Conservation (phyloP, 768 basidiomycete genomes). For the Dioszegia hungarica region DNA sequence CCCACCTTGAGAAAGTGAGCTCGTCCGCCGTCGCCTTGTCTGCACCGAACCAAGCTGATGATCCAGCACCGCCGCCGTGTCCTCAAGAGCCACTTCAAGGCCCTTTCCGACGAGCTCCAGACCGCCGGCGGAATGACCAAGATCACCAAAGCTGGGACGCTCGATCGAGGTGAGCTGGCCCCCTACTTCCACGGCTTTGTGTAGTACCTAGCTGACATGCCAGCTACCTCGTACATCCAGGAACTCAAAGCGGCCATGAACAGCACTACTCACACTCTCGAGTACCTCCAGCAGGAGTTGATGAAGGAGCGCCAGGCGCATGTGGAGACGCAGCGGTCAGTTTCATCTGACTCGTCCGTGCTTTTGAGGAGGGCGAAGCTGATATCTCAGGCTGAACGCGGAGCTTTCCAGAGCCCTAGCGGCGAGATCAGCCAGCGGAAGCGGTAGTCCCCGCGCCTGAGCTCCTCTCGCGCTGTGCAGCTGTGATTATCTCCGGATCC, state of each 20-base stretch:
- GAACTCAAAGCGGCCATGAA: background rate
- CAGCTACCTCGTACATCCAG: slow-evolving; percentile 8
- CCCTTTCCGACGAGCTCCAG: background rate
- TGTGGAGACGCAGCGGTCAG: slow-evolving; percentile 4
- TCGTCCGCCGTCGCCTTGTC: background rate
- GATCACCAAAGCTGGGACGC: background rate
- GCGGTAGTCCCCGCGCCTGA: background rate
- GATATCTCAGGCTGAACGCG: background rate
- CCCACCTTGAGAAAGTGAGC: slow-evolving; percentile 1
- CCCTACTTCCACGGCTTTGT: background rate
- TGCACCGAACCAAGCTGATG: background rate
- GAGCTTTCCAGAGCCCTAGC: slow-evolving; percentile 3
- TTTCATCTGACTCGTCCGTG: background rate
- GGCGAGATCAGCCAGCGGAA: background rate
- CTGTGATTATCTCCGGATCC: background rate
- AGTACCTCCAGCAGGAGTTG: background rate
- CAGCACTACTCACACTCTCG: background rate
- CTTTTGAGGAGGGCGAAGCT: background rate
- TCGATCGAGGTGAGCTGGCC: slow-evolving; percentile 8
- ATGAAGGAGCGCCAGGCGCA: background rate
- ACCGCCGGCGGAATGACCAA: background rate
- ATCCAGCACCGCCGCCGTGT: background rate
- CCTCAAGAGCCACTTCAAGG: background rate
- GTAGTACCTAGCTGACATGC: background rate
- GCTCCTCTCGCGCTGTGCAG: background rate